Percentiles rank a stretch among this genome's conserved stretches.
Conservation (phyloP, 768 basidiomycete genomes). For the Psilocybe cubensis region DNA sequence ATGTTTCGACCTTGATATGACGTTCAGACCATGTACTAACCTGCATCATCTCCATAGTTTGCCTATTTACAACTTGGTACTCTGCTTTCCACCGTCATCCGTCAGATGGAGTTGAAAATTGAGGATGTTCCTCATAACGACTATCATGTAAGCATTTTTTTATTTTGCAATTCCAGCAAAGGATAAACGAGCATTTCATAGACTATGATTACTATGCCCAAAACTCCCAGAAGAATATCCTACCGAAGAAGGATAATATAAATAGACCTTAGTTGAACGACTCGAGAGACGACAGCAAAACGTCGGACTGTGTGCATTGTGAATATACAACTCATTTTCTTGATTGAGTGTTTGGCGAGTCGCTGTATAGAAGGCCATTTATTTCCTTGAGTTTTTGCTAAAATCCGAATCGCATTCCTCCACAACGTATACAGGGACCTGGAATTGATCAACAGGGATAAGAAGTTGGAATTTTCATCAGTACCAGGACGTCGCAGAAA, state of each 20-base stretch:
- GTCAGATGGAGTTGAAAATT: conserved; percentile 74
- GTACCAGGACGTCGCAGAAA: too few species aligned
- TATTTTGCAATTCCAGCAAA: not conserved
- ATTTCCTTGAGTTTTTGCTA: too few species aligned
- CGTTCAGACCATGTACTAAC: not conserved
- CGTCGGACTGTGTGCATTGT: too few species aligned
- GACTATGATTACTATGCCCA: conserved; percentile 96
- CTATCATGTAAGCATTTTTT: conserved; percentile 74
- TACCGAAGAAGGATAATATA: conserved; percentile 75
- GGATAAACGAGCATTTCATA: conserved; percentile 30
- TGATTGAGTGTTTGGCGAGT: too few species aligned
- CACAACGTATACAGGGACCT: too few species aligned
- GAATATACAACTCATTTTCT: too few species aligned
- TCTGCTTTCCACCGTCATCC: conserved; percentile 77
- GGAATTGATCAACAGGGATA: too few species aligned
- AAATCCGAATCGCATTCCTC: too few species aligned
- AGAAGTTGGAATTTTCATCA: too few species aligned
- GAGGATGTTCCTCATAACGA: conserved; percentile 81
- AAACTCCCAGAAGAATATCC: conserved; percentile 62
- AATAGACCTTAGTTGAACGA: too few species aligned
- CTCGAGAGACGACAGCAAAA: too few species aligned
- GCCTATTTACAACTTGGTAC: conserved; percentile 93
- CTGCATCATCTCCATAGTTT: conserved; percentile 62
- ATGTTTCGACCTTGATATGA: conserved; percentile 19
- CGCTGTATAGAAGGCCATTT: too few species aligned